These are phyloP conservation scores for Microsporum canis DNA, from an alignment of 2,329 filamentous ascomycete species.

Conservation along the genomic window DNA sequence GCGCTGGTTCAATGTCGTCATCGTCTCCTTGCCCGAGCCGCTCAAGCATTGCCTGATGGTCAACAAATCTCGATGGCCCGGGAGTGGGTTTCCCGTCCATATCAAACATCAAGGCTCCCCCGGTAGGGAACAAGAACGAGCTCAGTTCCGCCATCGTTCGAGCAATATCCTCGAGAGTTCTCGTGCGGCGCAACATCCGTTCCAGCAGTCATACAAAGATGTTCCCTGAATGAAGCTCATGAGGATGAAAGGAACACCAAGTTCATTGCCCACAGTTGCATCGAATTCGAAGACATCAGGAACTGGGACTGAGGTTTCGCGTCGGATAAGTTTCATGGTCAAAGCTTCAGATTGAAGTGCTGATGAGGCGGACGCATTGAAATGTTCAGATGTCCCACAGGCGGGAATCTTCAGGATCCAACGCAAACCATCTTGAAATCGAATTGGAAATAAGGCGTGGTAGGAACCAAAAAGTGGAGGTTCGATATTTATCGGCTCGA, in stretches of 20 bases:
- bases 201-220: constrained; percentile 8
- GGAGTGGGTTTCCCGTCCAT: constrained; percentile 3
- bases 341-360: constrained; percentile 10
- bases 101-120: constrained; percentile 8
- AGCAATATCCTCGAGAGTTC: constrained; percentile 5
- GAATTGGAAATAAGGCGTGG: constrained; percentile 7
- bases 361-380: constrained; percentile 5
- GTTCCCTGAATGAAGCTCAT: constrained; percentile 6
- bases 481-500: constrained; percentile 6
- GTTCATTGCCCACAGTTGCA: constrained; percentile 6
- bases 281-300: constrained; percentile 6
- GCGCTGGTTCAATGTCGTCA: constrained; percentile 4
- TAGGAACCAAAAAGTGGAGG: constrained; percentile 7
- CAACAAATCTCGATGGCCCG: constrained; percentile 7
- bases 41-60: constrained; percentile 4
- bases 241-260: constrained; percentile 9
- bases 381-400: constrained; percentile 6
- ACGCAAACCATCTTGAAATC: constrained; percentile 8
- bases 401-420: constrained; percentile 9
- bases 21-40: constrained; percentile 1
- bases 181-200: constrained; percentile 5
- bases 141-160: constrained; percentile 7
- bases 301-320: constrained; percentile 8
- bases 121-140: constrained; percentile 4
- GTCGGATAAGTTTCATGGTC: constrained; percentile 7